These are phyloP conservation scores for Amphibolis antarctica DNA, from an alignment of 106 monocot species.

Conservation along the genomic window DNA sequence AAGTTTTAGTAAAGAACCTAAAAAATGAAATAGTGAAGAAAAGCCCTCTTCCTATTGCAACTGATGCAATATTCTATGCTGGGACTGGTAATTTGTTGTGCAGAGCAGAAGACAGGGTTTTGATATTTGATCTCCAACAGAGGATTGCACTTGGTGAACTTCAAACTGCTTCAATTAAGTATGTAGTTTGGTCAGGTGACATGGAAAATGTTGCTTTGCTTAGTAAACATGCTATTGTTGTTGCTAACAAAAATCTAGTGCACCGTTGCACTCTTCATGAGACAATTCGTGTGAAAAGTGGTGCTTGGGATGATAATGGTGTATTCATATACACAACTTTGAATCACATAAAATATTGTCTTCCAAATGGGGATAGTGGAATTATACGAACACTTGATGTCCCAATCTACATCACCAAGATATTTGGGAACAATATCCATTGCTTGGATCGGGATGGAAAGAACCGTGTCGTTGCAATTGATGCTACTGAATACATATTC, in stretches of 20 bases:
- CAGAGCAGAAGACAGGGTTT: conserved; percentile 61
- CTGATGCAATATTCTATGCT: conserved; percentile 82
- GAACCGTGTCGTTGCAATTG: conserved; percentile 43
- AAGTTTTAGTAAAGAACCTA: conserved; percentile 69
- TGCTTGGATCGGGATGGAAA: conserved; percentile 87
- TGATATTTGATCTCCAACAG: conserved; percentile 79
- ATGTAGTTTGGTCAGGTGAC: conserved; percentile 75
- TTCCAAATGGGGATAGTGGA: conserved; percentile 86
- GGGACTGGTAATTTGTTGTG: conserved; percentile 77
- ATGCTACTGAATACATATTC: conserved; percentile 89
- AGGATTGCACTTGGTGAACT: conserved; percentile 68
- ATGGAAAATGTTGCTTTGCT: conserved; percentile 85
- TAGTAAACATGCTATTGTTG: conserved; percentile 77
- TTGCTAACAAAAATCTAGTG: conserved; percentile 69
- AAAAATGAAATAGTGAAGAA: conserved; percentile 86
- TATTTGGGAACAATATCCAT: conserved; percentile 45
- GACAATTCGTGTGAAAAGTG: conserved; percentile 90
- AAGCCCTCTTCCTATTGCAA: conserved; percentile 48
- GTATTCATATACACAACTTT: conserved; percentile 82
- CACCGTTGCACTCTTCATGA: conserved; percentile 84
- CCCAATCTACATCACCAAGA: conserved; percentile 77
- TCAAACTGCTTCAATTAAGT: conserved; percentile 59
- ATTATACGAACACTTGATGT: conserved; percentile 77
- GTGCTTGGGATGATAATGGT: conserved; percentile 97
- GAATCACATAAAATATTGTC: conserved; percentile 92